Evolutionary conservation across 2,329 filamentous ascomycete species (phyloP).

Genomic region (Tolypocladium amazonense): DNA sequence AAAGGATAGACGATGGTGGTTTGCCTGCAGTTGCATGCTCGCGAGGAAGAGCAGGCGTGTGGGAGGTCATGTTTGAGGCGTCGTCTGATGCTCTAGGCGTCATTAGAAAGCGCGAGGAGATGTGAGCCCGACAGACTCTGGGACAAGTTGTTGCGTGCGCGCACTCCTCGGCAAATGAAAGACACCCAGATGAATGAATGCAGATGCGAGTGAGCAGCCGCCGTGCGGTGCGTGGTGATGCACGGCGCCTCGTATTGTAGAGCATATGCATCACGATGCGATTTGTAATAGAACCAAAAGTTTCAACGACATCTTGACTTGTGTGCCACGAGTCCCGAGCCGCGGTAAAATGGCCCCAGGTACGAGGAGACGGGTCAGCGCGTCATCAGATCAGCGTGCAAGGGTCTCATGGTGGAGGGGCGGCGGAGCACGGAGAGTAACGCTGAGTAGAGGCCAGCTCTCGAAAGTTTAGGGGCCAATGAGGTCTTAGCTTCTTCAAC

Average conservation of each 20-base stretch:
- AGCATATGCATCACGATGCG: not conserved
- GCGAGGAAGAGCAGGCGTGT: not conserved
- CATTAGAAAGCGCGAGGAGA: not conserved
- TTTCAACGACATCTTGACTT: not conserved
- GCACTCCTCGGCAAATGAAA: not conserved
- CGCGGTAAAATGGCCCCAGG: not conserved
- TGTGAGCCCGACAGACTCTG: not conserved
- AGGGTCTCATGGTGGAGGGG: not conserved
- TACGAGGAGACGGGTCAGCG: too few relatives aligned
- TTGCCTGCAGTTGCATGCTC: not conserved
- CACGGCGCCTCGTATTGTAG: not conserved
- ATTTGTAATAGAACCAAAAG: not conserved
- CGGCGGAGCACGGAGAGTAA: not conserved
- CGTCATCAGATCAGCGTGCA: not conserved
- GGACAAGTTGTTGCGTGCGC: not conserved
- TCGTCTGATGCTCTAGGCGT: not conserved
- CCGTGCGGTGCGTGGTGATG: not conserved
- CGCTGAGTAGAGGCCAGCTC: not conserved
- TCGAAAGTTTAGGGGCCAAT: not conserved
- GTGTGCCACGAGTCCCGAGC: not conserved
- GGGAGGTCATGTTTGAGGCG: not conserved
- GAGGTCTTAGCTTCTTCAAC: not conserved
- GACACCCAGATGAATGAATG: slow-evolving; percentile 20
- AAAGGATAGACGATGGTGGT: not conserved
- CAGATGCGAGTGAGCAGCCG: not conserved